Percentiles rank a stretch among this genome's conserved stretches.
These are phyloP conservation scores for Lycium ferocissimum DNA, from an alignment of 257 asterid genomes.

Conservation along the genomic window DNA sequence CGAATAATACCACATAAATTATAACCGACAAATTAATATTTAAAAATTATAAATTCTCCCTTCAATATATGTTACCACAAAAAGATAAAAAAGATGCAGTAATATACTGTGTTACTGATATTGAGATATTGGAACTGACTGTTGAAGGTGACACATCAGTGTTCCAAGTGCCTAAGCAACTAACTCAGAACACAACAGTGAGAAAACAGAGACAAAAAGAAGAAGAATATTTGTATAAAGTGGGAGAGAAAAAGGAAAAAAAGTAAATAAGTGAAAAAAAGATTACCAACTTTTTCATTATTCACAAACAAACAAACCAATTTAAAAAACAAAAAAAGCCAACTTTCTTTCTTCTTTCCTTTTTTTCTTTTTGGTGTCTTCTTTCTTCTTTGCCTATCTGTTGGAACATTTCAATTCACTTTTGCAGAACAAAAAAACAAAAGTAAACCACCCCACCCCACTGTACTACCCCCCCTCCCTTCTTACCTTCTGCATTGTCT, in stretches of 20 bases:
- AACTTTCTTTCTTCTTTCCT: background rate
- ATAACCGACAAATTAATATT: background rate
- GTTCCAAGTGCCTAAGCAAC: background rate
- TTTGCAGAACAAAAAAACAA: conserved; percentile 8
- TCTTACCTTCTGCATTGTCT: conserved; percentile 4
- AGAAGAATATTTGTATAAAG: background rate
- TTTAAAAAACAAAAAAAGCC: background rate
- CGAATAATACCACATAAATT: background rate
- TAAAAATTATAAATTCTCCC: background rate
- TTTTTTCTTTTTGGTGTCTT: conserved; percentile 3
- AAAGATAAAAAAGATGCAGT: background rate
- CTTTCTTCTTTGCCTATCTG: background rate
- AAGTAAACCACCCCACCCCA: background rate
- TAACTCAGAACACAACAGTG: background rate
- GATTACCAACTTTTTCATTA: conserved; percentile 27
- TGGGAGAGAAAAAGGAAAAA: background rate
- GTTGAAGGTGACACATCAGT: conserved; percentile 24
- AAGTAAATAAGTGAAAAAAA: background rate
- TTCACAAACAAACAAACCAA: background rate
- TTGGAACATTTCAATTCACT: conserved; percentile 32
- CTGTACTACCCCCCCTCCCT: background rate
- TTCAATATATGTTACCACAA: background rate
- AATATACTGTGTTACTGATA: background rate
- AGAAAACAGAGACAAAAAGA: background rate
- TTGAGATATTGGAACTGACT: background rate